Evolutionary conservation across 805 yeast genomes (phyloP), one percentile per base, ranked within the genome.

Genomic region (Yarrowia sp.): DNA sequence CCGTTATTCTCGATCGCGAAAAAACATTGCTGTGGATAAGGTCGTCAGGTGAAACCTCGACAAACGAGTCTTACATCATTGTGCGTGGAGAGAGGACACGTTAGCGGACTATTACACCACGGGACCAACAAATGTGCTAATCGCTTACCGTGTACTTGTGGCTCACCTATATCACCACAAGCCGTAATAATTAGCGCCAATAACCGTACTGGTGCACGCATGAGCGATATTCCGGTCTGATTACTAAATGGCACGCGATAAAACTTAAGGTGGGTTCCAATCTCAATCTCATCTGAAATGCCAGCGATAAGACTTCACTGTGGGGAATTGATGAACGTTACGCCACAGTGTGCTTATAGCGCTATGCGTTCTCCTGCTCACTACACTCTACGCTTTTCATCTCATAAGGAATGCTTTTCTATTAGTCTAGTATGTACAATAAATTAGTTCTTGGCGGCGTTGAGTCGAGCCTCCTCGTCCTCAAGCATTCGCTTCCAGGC

Each of bases 401-500:
- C 32, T 26, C 32, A 26, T 11, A 12, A 26, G 10, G 40, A 55
- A 40, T 56, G 46, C 32, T 41, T 53, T 53, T 58, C 65, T 43
- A 59, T 59, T 59, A 63, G 56, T 63, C 67, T 48, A 63, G 46
- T 63, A 63, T 63, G 67, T 48, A 63, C 55, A 63, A 48, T 63
- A 63, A 63, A 41, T 63, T 63, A 63, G 56, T 63, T 49, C 48
- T 48, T 48, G 38, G 46, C 38, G 15, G 48, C 56, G 49, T 10
- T 38, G 48, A 63, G 56, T 48, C 81, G 78, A 69, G 76, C 78
- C 71, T 78, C 81, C 74, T 83, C 85, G 40, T 80, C 82, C 53
- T 79, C 77, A 63, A 85, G 75, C 32, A 84, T 79, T 69, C 78
- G 82, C 72, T 82, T 84, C 86, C 88, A 84, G 64, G 85, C 79